phyloP scores from a whole-genome alignment of 306 rosid genomes.

The Quercus variabilis region DNA sequence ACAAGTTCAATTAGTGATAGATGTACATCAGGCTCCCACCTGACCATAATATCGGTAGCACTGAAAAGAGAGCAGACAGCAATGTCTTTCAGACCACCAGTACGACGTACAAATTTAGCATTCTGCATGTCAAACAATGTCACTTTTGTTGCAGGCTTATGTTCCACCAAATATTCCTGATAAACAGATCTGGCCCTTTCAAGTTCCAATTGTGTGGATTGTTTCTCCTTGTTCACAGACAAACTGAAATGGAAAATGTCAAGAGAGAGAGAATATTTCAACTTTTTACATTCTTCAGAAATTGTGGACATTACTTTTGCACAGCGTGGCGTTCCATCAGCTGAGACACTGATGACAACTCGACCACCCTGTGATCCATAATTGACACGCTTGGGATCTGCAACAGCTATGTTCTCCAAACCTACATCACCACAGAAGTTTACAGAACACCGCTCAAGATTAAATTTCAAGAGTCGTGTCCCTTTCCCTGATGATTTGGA shows the following conservation, averaged over 20 bases:
- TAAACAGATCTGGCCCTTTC: slow-evolving; percentile 89
- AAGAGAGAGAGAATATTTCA: slow-evolving; percentile 75
- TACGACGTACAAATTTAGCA: slow-evolving; percentile 87
- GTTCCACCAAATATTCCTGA: slow-evolving; percentile 76
- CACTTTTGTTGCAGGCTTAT: slow-evolving; percentile 59
- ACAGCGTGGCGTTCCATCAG: slow-evolving; percentile 83
- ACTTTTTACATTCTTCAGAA: slow-evolving; percentile 54
- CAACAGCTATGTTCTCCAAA: slow-evolving; percentile 65
- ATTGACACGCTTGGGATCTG: slow-evolving; percentile 91
- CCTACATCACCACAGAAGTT: slow-evolving; percentile 74
- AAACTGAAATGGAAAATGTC: slow-evolving; percentile 82
- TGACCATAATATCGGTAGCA: slow-evolving; percentile 81
- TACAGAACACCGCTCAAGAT: slow-evolving; percentile 78
- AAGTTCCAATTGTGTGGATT: slow-evolving; percentile 83
- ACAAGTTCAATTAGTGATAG: slow-evolving; percentile 73
- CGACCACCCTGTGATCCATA: slow-evolving; percentile 98
- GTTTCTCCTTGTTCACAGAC: slow-evolving; percentile 82
- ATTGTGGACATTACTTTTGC: slow-evolving; percentile 70
- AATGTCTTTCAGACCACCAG: slow-evolving; percentile 89
- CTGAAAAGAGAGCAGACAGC: slow-evolving; percentile 96
- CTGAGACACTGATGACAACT: slow-evolving; percentile 52
- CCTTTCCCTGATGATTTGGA: slow-evolving; percentile 84
- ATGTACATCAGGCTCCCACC: slow-evolving; percentile 98
- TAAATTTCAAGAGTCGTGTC: slow-evolving; percentile 64
- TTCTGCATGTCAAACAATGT: slow-evolving; percentile 87